Percentiles rank a stretch among this genome's conserved stretches.
Conservation (phyloP, 1,284 basidiomycete species). For the Paramarasmius palmivorus region DNA sequence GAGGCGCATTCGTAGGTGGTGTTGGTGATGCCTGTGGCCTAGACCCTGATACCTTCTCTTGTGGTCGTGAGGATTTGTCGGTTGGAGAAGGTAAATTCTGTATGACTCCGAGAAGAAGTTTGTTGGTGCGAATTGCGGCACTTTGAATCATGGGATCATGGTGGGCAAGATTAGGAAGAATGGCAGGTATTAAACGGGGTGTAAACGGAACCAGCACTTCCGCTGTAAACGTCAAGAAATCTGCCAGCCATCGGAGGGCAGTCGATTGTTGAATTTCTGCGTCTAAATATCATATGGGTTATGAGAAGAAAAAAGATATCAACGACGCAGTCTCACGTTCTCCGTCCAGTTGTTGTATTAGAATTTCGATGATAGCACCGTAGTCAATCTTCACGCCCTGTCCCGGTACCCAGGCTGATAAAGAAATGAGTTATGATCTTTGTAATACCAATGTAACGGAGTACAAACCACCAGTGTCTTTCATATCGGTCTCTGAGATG, state of each 20-base stretch:
- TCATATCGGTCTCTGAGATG: constrained; percentile 51
- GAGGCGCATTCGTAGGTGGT: constrained; percentile 42
- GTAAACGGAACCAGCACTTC: constrained; percentile 95
- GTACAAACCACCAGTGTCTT: constrained; percentile 64
- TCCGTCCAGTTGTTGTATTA: constrained; percentile 86
- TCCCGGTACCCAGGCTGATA: constrained; percentile 84
- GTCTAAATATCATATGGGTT: constrained; percentile 45
- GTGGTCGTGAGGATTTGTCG: constrained; percentile 50
- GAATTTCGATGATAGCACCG: constrained; percentile 89
- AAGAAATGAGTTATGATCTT: constrained; percentile 25
- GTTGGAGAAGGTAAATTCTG: constrained; percentile 78
- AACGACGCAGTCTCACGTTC: constrained; percentile 62
- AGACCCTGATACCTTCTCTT: constrained; percentile 30
- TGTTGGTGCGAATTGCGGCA: constrained; percentile 87
- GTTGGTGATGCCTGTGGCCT: constrained; percentile 53
- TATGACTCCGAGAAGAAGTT: constrained; percentile 82
- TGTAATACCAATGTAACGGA: neutral
- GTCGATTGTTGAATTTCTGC: constrained; percentile 90
- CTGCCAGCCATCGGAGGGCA: constrained; percentile 89
- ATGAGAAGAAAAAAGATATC: neutral
- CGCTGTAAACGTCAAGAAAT: constrained; percentile 86
- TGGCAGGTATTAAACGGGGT: constrained; percentile 87
- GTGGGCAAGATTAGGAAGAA: constrained; percentile 93
- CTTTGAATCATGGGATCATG: constrained; percentile 87
- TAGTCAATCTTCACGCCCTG: constrained; percentile 94